These are phyloP conservation scores for Clarireedia homoeocarpa DNA, from an alignment of 2,329 filamentous ascomycete species.

Conservation along the genomic window DNA sequence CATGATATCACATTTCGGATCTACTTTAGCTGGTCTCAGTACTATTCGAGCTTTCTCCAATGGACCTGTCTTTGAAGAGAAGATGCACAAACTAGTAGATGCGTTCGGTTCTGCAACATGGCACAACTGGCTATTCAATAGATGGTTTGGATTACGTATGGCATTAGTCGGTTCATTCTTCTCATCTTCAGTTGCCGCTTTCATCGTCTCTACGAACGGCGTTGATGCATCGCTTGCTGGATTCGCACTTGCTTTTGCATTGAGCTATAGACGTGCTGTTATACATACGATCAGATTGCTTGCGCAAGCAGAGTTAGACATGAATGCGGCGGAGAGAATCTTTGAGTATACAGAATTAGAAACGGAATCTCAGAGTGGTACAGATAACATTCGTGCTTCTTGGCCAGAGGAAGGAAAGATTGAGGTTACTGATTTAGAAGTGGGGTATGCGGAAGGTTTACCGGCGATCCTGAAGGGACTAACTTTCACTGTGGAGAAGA, in stretches of 20 bases:
- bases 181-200: slow-evolving; percentile 51
- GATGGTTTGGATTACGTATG: slow-evolving; percentile 65
- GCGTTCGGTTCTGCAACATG: slow-evolving; percentile 54
- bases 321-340: slow-evolving; percentile 69
- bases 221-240: slow-evolving; percentile 65
- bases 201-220: slow-evolving; percentile 50
- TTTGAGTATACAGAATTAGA: slow-evolving; percentile 63
- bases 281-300: slow-evolving; percentile 58
- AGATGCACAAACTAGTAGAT: slow-evolving; percentile 62
- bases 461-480: slow-evolving; percentile 62
- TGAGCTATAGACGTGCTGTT: slow-evolving; percentile 57
- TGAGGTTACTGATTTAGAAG: slow-evolving; percentile 63
- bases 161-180: slow-evolving; percentile 62
- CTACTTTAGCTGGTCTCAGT: slow-evolving; percentile 59
- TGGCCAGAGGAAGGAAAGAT: slow-evolving; percentile 69
- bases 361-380: slow-evolving; percentile 56
- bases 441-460: slow-evolving; percentile 63
- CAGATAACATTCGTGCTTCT: slow-evolving; percentile 48
- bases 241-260: slow-evolving; percentile 64
- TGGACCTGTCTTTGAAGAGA: slow-evolving; percentile 53
- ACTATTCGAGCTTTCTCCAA: slow-evolving; percentile 70
- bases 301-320: slow-evolving; percentile 62
- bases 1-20: slow-evolving; percentile 61
- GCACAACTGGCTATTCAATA: slow-evolving; percentile 61
- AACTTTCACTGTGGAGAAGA: slow-evolving; percentile 54